Evolutionary conservation across 495 filamentous ascomycete genomes (phyloP).

Genomic region (Penicillium parvum): DNA sequence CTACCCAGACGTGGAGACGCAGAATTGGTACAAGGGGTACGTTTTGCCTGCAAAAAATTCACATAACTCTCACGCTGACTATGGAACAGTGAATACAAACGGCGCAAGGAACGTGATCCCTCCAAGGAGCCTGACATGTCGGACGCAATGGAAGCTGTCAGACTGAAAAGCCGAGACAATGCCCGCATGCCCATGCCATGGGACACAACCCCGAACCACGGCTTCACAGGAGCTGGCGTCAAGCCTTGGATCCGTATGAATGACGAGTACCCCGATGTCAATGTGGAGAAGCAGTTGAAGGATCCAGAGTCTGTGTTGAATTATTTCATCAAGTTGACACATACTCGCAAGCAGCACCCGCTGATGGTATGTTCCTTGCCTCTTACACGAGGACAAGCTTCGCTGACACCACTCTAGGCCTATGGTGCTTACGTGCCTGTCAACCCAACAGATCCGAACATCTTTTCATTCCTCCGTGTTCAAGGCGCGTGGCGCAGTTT

Average conservation of each 20-base stretch:
- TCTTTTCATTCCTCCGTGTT: slow-evolving; percentile 15
- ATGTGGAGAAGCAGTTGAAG: slow-evolving; percentile 43
- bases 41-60: too few relatives aligned
- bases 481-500: slow-evolving; percentile 12
- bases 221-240: slow-evolving; percentile 41
- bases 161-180: too few relatives aligned
- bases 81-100: too few relatives aligned
- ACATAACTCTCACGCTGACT: too few relatives aligned
- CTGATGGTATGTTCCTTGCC: background rate
- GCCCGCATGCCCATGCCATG: slow-evolving; percentile 61
- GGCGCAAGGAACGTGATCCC: too few relatives aligned
- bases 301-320: slow-evolving; percentile 36
- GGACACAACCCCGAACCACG: slow-evolving; percentile 47
- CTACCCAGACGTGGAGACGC: slow-evolving; percentile 50
- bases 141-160: too few relatives aligned
- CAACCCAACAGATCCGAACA: slow-evolving; percentile 6
- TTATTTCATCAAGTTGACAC: slow-evolving; percentile 45
- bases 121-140: too few relatives aligned
- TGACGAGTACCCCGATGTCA: slow-evolving; percentile 48
- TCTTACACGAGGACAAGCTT: background rate
- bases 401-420: slow-evolving; percentile 1
- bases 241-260: slow-evolving; percentile 58
- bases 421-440: slow-evolving; percentile 16
- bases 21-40: too few relatives aligned
- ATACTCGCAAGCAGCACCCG: slow-evolving; percentile 34